These are phyloP conservation scores for Sarocladiaceae sp. DNA, from an alignment of 2,329 filamentous ascomycete species.

Conservation along the genomic window DNA sequence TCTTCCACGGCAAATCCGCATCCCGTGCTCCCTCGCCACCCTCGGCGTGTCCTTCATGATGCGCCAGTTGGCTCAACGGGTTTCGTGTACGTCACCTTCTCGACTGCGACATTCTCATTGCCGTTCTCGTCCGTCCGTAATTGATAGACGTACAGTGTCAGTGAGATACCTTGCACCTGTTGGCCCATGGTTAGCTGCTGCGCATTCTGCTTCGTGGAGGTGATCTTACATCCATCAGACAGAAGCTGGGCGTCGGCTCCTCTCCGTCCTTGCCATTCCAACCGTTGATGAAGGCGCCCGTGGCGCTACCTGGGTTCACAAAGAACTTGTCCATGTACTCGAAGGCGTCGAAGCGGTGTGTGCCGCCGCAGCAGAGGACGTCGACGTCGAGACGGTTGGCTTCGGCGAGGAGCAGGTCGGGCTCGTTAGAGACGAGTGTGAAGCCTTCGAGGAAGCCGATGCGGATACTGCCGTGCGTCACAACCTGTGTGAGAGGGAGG, in stretches of 20 bases:
- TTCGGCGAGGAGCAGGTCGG: constrained; percentile 60
- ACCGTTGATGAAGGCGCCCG: constrained; percentile 54
- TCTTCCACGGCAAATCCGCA: no score
- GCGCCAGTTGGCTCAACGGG: constrained; percentile 54
- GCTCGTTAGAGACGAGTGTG: constrained; percentile 60
- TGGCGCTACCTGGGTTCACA: constrained; percentile 62
- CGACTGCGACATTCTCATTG: constrained; percentile 72
- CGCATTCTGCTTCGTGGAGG: no score
- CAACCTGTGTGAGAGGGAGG: constrained; percentile 58
- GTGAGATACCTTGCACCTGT: constrained; percentile 89
- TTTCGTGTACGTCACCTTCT: constrained; percentile 83
- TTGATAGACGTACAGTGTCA: constrained; percentile 93
- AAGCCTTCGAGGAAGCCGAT: constrained; percentile 64
- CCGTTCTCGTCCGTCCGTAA: constrained; percentile 71
- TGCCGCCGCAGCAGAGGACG: constrained; percentile 63
- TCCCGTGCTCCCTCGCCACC: neutral
- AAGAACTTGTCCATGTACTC: constrained; percentile 73
- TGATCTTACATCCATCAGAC: constrained; percentile 96
- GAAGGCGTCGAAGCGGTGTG: constrained; percentile 63
- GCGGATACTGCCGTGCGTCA: constrained; percentile 58
- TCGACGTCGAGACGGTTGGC: constrained; percentile 63
- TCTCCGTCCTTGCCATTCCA: constrained; percentile 51
- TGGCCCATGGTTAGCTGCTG: constrained; percentile 16
- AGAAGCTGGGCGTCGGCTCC: constrained; percentile 84
- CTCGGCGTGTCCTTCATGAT: constrained; percentile 30